Conservation (phyloP, 1,284 basidiomycete species). For the Ganoderma lingzhi region DNA sequence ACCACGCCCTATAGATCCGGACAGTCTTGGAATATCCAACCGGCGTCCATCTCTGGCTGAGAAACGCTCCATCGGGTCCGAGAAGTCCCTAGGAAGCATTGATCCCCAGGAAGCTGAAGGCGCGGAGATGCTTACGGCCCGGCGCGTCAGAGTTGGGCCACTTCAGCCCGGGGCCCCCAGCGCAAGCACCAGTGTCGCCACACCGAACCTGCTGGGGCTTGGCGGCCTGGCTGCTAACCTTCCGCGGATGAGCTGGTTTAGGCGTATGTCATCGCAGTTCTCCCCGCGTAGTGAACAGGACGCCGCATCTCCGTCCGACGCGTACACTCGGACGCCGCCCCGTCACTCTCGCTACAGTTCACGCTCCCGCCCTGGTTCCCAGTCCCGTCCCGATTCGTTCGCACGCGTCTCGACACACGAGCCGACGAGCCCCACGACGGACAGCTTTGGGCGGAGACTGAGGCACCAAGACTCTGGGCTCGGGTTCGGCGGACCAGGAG, state of each 20-base stretch:
- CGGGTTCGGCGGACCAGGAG: constrained; percentile 48
- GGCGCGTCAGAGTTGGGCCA: constrained; percentile 59
- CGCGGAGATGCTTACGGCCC: constrained; percentile 63
- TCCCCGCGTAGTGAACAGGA: constrained; percentile 28
- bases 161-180: constrained; percentile 25
- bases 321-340: constrained; percentile 42
- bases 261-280: constrained; percentile 39
- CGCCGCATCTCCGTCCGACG: constrained; percentile 26
- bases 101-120: constrained; percentile 48
- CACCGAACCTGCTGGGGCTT: constrained; percentile 46
- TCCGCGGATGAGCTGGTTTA: constrained; percentile 63
- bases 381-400: constrained; percentile 30
- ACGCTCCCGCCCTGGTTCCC: constrained; percentile 44
- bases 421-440: constrained; percentile 20
- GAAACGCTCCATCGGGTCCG: constrained; percentile 36
- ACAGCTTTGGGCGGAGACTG: constrained; percentile 30
- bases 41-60: constrained; percentile 34
- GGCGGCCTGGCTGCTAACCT: constrained; percentile 51
- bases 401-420: constrained; percentile 30
- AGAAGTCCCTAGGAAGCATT: constrained; percentile 39
- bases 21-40: constrained; percentile 43
- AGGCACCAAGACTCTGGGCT: constrained; percentile 31
- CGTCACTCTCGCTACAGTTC: constrained; percentile 43
- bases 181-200: constrained; percentile 35
- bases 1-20: constrained; percentile 39